Evolutionary conservation across 2,329 filamentous ascomycete species (phyloP).

Genomic region (Salinomyces thailandicus): DNA sequence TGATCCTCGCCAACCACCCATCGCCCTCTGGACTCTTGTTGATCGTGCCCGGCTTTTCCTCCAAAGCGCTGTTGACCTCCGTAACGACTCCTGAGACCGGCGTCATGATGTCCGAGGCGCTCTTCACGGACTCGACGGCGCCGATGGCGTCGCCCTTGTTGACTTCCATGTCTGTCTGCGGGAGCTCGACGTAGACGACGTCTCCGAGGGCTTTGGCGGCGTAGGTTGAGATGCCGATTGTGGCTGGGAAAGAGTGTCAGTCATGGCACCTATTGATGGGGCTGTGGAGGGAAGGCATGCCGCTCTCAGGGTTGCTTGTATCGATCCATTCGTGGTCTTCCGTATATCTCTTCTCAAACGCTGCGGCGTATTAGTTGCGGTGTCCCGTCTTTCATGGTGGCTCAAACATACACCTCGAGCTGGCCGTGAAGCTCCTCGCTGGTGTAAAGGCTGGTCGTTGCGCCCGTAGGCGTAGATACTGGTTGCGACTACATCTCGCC

Average conservation of each 20-base stretch:
- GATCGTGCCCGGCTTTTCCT: slow-evolving; percentile 77
- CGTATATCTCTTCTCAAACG: slow-evolving; percentile 72
- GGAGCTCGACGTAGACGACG: slow-evolving; percentile 94
- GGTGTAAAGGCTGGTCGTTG: slow-evolving; percentile 10
- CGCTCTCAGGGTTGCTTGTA: slow-evolving; percentile 68
- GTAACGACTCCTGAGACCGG: slow-evolving; percentile 70
- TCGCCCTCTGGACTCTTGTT: slow-evolving; percentile 84
- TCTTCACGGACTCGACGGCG: slow-evolving; percentile 96
- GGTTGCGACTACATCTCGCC: slow-evolving; percentile 19
- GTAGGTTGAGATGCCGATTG: slow-evolving; percentile 79
- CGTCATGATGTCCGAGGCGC: slow-evolving; percentile 91
- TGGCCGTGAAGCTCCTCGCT: slow-evolving; percentile 17
- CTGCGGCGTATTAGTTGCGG: slow-evolving; percentile 34
- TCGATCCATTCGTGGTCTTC: slow-evolving; percentile 99
- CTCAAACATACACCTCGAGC: neutral
- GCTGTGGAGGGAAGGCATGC: slow-evolving; percentile 31
- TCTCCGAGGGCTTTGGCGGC: slow-evolving; percentile 88
- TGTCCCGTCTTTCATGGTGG: too few species aligned
- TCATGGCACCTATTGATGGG: neutral
- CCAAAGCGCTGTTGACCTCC: slow-evolving; percentile 62
- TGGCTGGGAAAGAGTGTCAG: slow-evolving; percentile 35
- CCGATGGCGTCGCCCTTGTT: slow-evolving; percentile 73
- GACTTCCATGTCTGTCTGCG: slow-evolving; percentile 58
- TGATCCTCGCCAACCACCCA: slow-evolving; percentile 87
- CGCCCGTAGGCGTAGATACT: slow-evolving; percentile 17